A percentile compares a stretch with the other conserved stretches of the same genome.
Evolutionary conservation across 2,329 filamentous ascomycete species (phyloP).

Genomic region (Penicillium rolfsii): DNA sequence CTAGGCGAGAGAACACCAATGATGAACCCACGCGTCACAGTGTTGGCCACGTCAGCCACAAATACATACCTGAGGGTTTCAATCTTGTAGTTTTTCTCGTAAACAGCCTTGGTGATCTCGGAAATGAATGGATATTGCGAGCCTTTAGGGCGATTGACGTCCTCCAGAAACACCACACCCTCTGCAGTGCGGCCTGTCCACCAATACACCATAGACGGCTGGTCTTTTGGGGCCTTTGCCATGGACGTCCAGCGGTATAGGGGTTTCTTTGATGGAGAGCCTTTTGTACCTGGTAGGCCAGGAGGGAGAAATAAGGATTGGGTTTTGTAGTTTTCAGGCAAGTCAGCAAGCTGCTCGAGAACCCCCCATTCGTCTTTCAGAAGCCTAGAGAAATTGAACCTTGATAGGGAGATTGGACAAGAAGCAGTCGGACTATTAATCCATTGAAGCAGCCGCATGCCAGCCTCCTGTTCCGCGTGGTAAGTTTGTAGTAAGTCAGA

Average conservation of each 20-base stretch:
- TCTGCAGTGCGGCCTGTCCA: slow-evolving; percentile 10
- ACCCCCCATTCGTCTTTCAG: neutral
- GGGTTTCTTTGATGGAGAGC: neutral
- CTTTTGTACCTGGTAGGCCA: neutral
- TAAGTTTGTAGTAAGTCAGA: slow-evolving; percentile 1
- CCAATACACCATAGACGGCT: neutral
- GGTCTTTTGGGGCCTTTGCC: neutral
- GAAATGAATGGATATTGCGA: slow-evolving; percentile 6
- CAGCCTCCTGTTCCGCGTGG: neutral
- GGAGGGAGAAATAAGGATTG: neutral
- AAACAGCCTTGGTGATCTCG: slow-evolving; percentile 12
- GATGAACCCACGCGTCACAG: neutral
- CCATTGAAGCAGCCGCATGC: neutral
- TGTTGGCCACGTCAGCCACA: slow-evolving; percentile 3
- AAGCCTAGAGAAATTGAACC: neutral
- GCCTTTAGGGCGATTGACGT: slow-evolving; percentile 2
- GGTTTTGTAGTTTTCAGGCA: neutral
- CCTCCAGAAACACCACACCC: slow-evolving; percentile 11
- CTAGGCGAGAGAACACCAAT: neutral
- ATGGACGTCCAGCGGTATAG: neutral
- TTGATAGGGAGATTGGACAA: neutral
- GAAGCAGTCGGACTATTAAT: neutral
- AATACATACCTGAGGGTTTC: slow-evolving; percentile 5
- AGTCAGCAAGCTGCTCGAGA: neutral
- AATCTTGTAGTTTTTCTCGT: slow-evolving; percentile 3